phyloP scores from a whole-genome alignment of 441 rosid species.

The Bocquillonia castaneifolia region DNA sequence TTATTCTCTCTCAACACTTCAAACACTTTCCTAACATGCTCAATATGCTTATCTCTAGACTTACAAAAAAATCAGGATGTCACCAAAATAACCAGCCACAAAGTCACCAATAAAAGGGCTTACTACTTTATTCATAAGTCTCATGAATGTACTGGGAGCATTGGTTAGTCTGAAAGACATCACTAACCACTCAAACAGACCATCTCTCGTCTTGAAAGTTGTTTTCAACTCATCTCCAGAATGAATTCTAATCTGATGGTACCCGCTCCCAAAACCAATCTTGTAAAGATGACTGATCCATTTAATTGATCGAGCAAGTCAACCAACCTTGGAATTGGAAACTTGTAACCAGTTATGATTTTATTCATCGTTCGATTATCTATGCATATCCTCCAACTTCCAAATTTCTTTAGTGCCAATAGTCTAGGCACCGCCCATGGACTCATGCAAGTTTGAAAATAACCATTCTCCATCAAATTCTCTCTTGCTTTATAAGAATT shows the following conservation, averaged over 20 bases:
- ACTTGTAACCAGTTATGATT: no score
- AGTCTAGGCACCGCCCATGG: neutral
- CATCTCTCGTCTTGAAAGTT: neutral
- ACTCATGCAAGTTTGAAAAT: neutral
- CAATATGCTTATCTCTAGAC: neutral
- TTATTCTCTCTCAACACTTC: neutral
- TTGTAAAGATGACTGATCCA: neutral
- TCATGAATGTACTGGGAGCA: slow-evolving; percentile 6
- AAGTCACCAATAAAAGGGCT: neutral
- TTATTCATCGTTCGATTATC: neutral
- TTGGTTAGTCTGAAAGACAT: neutral
- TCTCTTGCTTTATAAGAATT: neutral
- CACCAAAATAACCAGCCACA: neutral
- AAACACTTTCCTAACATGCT: neutral
- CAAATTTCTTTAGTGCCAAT: neutral
- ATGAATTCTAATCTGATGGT: neutral
- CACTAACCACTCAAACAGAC: neutral
- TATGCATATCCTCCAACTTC: neutral
- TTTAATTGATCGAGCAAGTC: neutral
- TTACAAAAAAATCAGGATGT: no score
- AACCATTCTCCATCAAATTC: neutral
- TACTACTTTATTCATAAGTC: neutral
- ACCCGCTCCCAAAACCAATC: neutral
- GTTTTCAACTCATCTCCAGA: neutral
- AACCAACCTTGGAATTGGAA: neutral